Evolutionary conservation across 495 filamentous ascomycete genomes (phyloP).

Genomic region (Lepidopterella palustris): DNA sequence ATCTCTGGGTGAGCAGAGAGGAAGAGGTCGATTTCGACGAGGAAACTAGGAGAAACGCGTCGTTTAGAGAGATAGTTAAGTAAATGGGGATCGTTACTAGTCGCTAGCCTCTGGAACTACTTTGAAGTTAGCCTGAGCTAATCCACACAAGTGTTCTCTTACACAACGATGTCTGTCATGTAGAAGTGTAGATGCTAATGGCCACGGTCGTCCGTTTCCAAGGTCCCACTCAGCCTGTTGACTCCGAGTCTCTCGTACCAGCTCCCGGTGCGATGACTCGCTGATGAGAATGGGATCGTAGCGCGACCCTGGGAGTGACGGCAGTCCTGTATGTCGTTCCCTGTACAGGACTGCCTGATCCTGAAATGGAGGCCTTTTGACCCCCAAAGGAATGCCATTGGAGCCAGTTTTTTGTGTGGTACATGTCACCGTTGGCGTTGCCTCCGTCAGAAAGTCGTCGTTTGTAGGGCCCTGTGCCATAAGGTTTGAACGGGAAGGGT

Average conservation of each 20-base stretch:
- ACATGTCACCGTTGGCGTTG: neutral
- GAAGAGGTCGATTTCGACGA: constrained; percentile 23
- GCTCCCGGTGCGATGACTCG: no score
- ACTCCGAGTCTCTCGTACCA: no score
- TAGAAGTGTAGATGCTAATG: neutral
- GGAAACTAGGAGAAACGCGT: constrained; percentile 12
- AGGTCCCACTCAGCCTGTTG: neutral
- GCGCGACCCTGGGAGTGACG: no score
- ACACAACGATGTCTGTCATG: neutral
- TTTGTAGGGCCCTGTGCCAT: neutral
- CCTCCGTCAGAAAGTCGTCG: neutral
- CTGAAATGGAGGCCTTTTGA: neutral
- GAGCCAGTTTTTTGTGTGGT: neutral
- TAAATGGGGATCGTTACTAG: constrained; percentile 4
- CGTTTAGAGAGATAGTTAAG: constrained; percentile 11
- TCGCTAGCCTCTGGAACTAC: neutral
- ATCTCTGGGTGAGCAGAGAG: constrained; percentile 17
- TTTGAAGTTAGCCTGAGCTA: neutral
- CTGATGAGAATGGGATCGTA: no score
- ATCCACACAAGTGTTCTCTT: neutral
- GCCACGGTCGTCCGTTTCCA: neutral
- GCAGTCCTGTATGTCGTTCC: no score
- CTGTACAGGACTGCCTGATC: no score
- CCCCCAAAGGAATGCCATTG: neutral
- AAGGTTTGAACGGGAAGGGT: neutral